A percentile compares a stretch with the other conserved stretches of the same genome.
phyloP scores from a whole-genome alignment of 2,329 filamentous ascomycete species.

The Colletotrichum orbiculare region DNA sequence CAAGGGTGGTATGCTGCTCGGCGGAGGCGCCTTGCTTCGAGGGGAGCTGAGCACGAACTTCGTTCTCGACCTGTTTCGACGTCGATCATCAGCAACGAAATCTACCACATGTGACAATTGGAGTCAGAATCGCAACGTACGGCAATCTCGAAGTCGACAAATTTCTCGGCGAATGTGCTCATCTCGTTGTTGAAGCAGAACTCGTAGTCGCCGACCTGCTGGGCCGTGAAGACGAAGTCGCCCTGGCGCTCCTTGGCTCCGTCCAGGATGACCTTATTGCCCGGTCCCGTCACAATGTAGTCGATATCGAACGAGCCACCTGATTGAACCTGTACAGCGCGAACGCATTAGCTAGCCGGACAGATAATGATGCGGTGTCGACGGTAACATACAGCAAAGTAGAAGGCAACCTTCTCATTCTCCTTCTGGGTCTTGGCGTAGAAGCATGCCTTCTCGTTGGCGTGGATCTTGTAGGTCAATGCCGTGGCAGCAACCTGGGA shows the following conservation, averaged over 20 bases:
- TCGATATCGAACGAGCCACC: constrained; percentile 98
- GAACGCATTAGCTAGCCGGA: neutral
- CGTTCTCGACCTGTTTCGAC: constrained; percentile 82
- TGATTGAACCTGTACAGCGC: constrained; percentile 82
- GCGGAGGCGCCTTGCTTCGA: constrained; percentile 88
- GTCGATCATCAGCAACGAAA: constrained; percentile 30
- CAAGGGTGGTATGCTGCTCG: constrained; percentile 88
- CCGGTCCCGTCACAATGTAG: constrained; percentile 86
- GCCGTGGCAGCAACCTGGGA: constrained; percentile 86
- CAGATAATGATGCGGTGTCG: neutral
- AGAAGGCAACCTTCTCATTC: constrained; percentile 94
- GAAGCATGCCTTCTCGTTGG: constrained; percentile 97
- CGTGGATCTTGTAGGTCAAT: constrained; percentile 89
- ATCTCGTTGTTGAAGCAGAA: constrained; percentile 99
- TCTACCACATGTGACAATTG: constrained; percentile 21
- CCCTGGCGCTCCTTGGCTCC: constrained; percentile 94
- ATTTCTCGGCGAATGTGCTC: constrained; percentile 97
- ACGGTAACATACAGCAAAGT: constrained; percentile 83
- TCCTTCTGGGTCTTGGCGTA: constrained; percentile 81
- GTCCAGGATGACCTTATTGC: constrained; percentile 82
- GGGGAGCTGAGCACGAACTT: constrained; percentile 82
- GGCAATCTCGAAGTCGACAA: constrained; percentile 97
- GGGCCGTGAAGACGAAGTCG: constrained; percentile 97
- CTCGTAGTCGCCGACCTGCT: constrained; percentile 86
- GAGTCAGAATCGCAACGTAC: constrained; percentile 61